These are phyloP conservation scores for Penicillium pulvis DNA, from an alignment of 495 filamentous ascomycete genomes.

Conservation along the genomic window DNA sequence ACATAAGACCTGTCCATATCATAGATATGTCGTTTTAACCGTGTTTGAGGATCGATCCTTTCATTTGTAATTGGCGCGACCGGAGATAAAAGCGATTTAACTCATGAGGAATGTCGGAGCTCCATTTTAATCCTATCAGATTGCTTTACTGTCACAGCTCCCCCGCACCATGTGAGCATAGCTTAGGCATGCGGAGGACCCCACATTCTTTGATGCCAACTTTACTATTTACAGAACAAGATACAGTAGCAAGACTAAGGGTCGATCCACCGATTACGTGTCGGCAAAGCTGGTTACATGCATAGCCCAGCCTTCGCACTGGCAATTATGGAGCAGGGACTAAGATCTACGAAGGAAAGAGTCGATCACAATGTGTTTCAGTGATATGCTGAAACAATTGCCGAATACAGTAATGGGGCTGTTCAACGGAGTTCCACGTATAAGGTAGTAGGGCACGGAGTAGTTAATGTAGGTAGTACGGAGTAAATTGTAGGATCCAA, in stretches of 20 bases:
- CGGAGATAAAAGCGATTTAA: too few species aligned
- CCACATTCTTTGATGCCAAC: neutral
- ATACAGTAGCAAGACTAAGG: neutral
- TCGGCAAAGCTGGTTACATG: neutral
- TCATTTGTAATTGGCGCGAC: too few species aligned
- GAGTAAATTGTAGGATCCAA: too few species aligned
- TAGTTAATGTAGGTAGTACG: too few species aligned
- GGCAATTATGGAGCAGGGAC: neutral
- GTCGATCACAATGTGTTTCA: neutral
- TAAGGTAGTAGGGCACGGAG: too few species aligned
- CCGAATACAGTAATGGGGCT: too few species aligned
- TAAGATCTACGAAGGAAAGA: neutral
- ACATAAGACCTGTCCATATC: neutral
- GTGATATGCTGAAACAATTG: neutral
- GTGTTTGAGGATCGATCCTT: too few species aligned
- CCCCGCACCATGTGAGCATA: slow-evolving; percentile 1
- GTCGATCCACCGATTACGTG: neutral
- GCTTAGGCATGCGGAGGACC: neutral
- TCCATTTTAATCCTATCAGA: too few species aligned
- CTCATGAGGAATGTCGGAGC: too few species aligned
- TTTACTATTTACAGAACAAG: neutral
- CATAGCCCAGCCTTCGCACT: neutral
- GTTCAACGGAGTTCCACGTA: too few species aligned
- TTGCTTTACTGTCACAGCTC: neutral
- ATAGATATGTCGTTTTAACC: neutral